Base-by-base conservation (phyloP, 2,329 filamentous ascomycete genomes). In the Nakataea oryzae region DNA sequence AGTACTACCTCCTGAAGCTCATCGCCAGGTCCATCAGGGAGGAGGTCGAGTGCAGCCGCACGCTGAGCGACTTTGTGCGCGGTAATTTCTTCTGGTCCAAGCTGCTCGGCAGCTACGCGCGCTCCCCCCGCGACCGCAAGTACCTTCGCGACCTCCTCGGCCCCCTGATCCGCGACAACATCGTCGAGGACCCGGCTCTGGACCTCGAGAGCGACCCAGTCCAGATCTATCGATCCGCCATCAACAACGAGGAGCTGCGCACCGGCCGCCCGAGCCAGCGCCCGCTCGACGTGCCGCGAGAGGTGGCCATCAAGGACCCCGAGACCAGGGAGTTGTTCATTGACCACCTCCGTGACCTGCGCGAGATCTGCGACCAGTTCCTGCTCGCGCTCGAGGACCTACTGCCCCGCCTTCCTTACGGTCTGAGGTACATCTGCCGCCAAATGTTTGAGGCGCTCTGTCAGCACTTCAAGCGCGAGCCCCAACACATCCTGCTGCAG, bases 121-220 rank as follows among this genome's bases (percentile, higher is more conserved):
- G 95, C 61, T 96, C 93, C 5, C 93, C 96, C 8, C 85, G 91
- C 41, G 93, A 97, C 72, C 86, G 95, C 66, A 96, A 96, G 70
- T 99, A 92, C 73, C 81, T 97, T 68, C 87, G 93, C 64, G 91
- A 96, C 66, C 79, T 97, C 1, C 79, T 97, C 4, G 91, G 92
- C 0, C 87, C 90, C 1, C 75, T 99, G 58, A 89, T 99, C 67
- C 89, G 90, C 65, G 90, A 96, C 71, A 93, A 95, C 70, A 92
- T 99, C 69, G 87, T 97, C 62, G 95, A 96, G 62, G 95, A 97
- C 67, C 87, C 92, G 14, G 88, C 88, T 6, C 80, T 99, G 41
- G 93, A 99, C 72, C 81, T 99, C 29, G 95, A 99, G 75, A 97
- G 93, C 72, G 95, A 99, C 70, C 95, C 95, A 0, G 88, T 97